phyloP scores from a whole-genome alignment of 768 basidiomycete genomes.

The Amanita inopinata region DNA sequence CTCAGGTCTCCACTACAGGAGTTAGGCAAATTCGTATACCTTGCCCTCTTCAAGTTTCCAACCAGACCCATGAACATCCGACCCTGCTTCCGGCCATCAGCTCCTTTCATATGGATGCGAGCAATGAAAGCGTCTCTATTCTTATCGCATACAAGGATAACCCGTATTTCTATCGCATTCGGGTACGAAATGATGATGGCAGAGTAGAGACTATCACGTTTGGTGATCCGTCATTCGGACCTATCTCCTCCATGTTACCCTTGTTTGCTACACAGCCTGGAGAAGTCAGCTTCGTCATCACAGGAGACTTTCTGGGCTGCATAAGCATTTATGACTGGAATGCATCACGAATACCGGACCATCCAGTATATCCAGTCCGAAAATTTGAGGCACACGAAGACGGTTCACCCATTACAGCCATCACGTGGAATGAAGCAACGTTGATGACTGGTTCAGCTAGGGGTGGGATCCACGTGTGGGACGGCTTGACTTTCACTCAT shows the following conservation, averaged over 20 bases:
- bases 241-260: slow-evolving; percentile 40
- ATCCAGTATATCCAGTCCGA: slow-evolving; percentile 25
- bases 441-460: slow-evolving; percentile 57
- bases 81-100: slow-evolving; percentile 11
- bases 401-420: slow-evolving; percentile 46
- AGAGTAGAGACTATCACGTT: slow-evolving; percentile 30
- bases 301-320: slow-evolving; percentile 57
- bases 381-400: slow-evolving; percentile 59
- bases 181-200: slow-evolving; percentile 22
- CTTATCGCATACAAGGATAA: slow-evolving; percentile 44
- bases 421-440: slow-evolving; percentile 50
- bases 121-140: slow-evolving; percentile 22
- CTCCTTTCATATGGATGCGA: slow-evolving; percentile 20
- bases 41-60: slow-evolving; percentile 20
- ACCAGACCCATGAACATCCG: slow-evolving; percentile 12
- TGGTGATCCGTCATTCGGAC: slow-evolving; percentile 42
- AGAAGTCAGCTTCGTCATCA: slow-evolving; percentile 43
- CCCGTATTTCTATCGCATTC: slow-evolving; percentile 42
- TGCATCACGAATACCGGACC: slow-evolving; percentile 2
- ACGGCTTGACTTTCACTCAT: slow-evolving; percentile 50
- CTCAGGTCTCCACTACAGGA: slow-evolving; percentile 12
- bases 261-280: slow-evolving; percentile 29
- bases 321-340: slow-evolving; percentile 53
- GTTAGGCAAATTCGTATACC: slow-evolving; percentile 25
- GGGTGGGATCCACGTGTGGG: slow-evolving; percentile 54